Evolutionary conservation across 2,329 filamentous ascomycete species (phyloP).

Genomic region (Hypoxylon sp.): DNA sequence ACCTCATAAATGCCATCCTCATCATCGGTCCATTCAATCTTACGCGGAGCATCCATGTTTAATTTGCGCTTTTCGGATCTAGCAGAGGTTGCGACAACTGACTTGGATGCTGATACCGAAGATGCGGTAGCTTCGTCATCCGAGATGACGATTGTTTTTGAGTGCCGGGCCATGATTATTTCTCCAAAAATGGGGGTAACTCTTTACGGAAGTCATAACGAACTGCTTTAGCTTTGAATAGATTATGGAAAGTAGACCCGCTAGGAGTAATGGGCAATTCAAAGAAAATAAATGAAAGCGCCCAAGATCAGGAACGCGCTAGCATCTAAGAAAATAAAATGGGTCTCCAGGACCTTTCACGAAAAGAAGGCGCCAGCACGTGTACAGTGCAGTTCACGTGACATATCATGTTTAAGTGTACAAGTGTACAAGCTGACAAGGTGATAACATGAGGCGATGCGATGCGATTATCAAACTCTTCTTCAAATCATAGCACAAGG

Average conservation of each 20-base stretch:
- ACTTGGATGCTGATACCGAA: conserved; percentile 30
- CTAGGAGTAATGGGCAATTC: too few relatives aligned
- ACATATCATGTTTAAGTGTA: too few relatives aligned
- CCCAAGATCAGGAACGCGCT: background rate
- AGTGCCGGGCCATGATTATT: conserved; percentile 31
- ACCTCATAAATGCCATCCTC: conserved; percentile 31
- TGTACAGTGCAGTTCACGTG: background rate
- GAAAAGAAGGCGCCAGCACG: conserved; percentile 17
- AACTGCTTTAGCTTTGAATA: too few relatives aligned
- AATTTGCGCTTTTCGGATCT: conserved; percentile 40
- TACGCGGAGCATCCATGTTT: conserved; percentile 4
- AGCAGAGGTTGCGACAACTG: background rate
- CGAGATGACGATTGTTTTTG: conserved; percentile 37
- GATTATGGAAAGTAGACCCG: background rate
- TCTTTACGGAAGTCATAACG: conserved; percentile 24
- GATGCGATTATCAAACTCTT: background rate
- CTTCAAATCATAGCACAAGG: conserved; percentile 17
- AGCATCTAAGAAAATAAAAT: background rate
- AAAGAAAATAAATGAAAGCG: background rate
- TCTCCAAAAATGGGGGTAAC: background rate
- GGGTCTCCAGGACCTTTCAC: conserved; percentile 2
- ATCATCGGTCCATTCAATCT: conserved; percentile 44
- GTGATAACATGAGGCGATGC: too few relatives aligned
- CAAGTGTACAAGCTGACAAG: too few relatives aligned
- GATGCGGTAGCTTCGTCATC: conserved; percentile 42